A percentile compares a stretch with the other conserved stretches of the same genome.
phyloP scores from a whole-genome alignment of 805 yeast species.

The Kazachstania kunashirensis region DNA sequence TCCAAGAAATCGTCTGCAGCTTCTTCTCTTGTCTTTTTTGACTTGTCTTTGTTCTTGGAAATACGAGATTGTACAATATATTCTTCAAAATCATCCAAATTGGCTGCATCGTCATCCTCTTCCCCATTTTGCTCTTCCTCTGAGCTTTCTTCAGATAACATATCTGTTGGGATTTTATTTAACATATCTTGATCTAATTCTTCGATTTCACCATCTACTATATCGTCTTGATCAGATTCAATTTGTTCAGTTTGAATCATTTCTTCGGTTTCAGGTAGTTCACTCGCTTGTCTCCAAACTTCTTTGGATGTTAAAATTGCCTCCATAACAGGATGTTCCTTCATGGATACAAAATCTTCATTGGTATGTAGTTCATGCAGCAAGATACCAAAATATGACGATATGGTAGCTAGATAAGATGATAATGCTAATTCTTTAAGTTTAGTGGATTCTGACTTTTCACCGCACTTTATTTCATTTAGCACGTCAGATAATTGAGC shows the following conservation, averaged over 20 bases:
- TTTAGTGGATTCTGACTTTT: slow-evolving; percentile 30
- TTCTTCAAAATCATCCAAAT: slow-evolving; percentile 36
- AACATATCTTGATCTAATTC: slow-evolving; percentile 15
- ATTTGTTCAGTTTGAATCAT: slow-evolving; percentile 10
- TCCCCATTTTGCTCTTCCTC: slow-evolving; percentile 14
- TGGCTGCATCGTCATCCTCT: slow-evolving; percentile 20
- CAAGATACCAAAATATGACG: slow-evolving; percentile 71
- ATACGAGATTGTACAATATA: slow-evolving; percentile 46
- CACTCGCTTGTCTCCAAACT: slow-evolving; percentile 77
- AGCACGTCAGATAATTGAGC: slow-evolving; percentile 35
- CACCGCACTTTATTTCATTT: slow-evolving; percentile 28
- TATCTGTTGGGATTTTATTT: slow-evolving; percentile 22
- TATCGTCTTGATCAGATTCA: slow-evolving; percentile 11
- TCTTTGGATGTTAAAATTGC: slow-evolving; percentile 73
- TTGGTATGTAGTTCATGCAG: slow-evolving; percentile 44
- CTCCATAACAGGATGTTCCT: slow-evolving; percentile 86
- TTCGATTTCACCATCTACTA: slow-evolving; percentile 8
- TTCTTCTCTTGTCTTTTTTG: slow-evolving; percentile 13
- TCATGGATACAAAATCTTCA: slow-evolving; percentile 53
- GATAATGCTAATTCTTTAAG: slow-evolving; percentile 63
- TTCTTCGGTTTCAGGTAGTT: slow-evolving; percentile 32
- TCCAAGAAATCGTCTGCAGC: slow-evolving; percentile 54
- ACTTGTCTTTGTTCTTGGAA: slow-evolving; percentile 32
- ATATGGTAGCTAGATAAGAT: slow-evolving; percentile 68
- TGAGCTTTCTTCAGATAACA: slow-evolving; percentile 10